Evolutionary conservation across 2,329 filamentous ascomycete species (phyloP).

Genomic region (Cladophialophora immunda): DNA sequence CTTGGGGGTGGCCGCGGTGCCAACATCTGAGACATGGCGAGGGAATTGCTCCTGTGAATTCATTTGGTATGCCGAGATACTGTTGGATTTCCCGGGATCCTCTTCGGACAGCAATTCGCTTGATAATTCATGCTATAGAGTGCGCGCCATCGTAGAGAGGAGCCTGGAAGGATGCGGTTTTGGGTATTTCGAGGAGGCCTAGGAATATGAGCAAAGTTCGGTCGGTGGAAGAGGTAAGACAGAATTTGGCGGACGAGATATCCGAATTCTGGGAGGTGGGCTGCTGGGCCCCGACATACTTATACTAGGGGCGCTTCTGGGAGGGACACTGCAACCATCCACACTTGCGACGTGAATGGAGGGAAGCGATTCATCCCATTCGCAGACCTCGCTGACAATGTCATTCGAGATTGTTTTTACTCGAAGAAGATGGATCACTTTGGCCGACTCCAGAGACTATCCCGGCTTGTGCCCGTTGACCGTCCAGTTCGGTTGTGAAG

Average conservation of each 20-base stretch:
- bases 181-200: background rate
- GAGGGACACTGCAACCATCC: slow-evolving; percentile 3
- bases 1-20: slow-evolving; percentile 31
- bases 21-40: slow-evolving; percentile 39
- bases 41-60: background rate
- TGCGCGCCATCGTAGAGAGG: background rate
- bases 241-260: slow-evolving; percentile 15
- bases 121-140: slow-evolving; percentile 5
- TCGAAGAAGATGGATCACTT: background rate
- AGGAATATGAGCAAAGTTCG: background rate
- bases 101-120: background rate
- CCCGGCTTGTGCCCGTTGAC: background rate
- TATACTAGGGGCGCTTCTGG: slow-evolving; percentile 11
- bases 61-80: slow-evolving; percentile 4
- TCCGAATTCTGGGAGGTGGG: slow-evolving; percentile 7
- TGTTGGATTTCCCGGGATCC: background rate
- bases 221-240: slow-evolving; percentile 10
- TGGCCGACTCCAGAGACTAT: background rate
- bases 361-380: background rate
- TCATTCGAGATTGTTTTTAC: background rate
- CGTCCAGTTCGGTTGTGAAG: background rate
- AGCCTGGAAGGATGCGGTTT: background rate
- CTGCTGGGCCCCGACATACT: slow-evolving; percentile 2
- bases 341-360: background rate
- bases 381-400: background rate